Base-by-base conservation (phyloP, 129 eudicot genomes). In the Smallanthus sonchifolius region DNA sequence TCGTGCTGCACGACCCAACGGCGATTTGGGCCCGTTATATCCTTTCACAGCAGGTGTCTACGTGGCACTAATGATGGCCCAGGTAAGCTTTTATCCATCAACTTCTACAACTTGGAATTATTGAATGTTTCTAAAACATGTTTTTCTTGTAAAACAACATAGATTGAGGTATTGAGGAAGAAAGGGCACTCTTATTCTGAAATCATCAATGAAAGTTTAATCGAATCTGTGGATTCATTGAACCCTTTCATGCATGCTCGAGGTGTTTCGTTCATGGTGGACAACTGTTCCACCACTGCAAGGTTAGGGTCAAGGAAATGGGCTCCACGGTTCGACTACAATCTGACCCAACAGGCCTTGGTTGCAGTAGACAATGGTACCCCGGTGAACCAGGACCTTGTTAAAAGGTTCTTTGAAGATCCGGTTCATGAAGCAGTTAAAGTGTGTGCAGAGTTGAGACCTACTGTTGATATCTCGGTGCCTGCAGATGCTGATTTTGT, bases 161-260 rank as follows among this genome's bases (percentile, higher is more conserved):
- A 93, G 98, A 93, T 93, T 44, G 98, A 93, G 79, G 80, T 93
- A 15, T 43, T 93, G 83, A 90, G 97, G 87, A 86, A 88, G 86
- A 93, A 93, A 78, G 98, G 98, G 7, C 98, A 93, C 66, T 90
- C 98, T 2, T 93, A 84, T 67, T 93, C 98, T 0, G 98, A 93
- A 81, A 93, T 93, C 67, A 93, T 93, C 37, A 93, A 93, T 8
- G 98, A 93, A 78, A 93, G 98, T 80, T 84, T 93, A 75, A 93
- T 93, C 10, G 98, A 93, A 76, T 80, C 98, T 0, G 98, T 93
- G 43, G 98, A 93, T 80, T 93, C 98, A 0, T 75, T 93, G 71
- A 93, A 93, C 81, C 98, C 98, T 0, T 93, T 93, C 85, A 93
- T 93, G 97, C 98, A 93, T 66, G 98, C 98, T 10, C 89, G 98